phyloP scores from a whole-genome alignment of 371 early-diverging fungal species.

The Smittium mucronatum region DNA sequence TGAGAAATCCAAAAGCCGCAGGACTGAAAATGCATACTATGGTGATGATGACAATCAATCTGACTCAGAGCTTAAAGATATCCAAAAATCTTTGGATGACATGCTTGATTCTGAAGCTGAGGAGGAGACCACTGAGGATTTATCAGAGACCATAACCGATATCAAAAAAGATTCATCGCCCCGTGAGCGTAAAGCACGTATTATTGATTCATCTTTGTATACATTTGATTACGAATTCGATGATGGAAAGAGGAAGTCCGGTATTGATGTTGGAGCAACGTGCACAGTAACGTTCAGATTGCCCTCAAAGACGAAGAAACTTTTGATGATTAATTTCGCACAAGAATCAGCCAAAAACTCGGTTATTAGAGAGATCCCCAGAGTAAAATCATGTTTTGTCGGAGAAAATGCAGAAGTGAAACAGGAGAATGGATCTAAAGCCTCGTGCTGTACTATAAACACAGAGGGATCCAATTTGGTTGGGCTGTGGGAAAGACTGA shows the following conservation, averaged over 20 bases:
- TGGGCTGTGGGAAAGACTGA: constrained; percentile 64
- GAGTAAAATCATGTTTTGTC: constrained; percentile 54
- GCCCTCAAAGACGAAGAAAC: constrained; percentile 76
- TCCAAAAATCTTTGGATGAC: constrained; percentile 32
- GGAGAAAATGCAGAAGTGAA: neutral
- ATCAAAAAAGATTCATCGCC: neutral
- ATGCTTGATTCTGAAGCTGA: constrained; percentile 33
- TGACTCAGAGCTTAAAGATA: constrained; percentile 23
- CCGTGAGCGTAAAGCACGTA: constrained; percentile 20
- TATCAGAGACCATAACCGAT: neutral
- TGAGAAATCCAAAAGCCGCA: neutral
- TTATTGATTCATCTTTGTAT: constrained; percentile 36
- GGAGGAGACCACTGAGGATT: constrained; percentile 14
- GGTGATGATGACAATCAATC: constrained; percentile 43
- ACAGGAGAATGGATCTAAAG: constrained; percentile 44
- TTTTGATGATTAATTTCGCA: constrained; percentile 80
- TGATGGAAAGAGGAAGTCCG: constrained; percentile 36
- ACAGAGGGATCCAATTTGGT: constrained; percentile 86
- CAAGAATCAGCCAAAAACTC: constrained; percentile 53
- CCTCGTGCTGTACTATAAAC: constrained; percentile 67
- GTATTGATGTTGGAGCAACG: constrained; percentile 51
- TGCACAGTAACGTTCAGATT: constrained; percentile 74
- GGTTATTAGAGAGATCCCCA: constrained; percentile 75
- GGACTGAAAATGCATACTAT: constrained; percentile 20
- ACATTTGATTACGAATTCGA: constrained; percentile 42